These are phyloP conservation scores for Miamiensis avidus DNA, from an alignment of 169 alveolate genomes.

Conservation along the genomic window DNA sequence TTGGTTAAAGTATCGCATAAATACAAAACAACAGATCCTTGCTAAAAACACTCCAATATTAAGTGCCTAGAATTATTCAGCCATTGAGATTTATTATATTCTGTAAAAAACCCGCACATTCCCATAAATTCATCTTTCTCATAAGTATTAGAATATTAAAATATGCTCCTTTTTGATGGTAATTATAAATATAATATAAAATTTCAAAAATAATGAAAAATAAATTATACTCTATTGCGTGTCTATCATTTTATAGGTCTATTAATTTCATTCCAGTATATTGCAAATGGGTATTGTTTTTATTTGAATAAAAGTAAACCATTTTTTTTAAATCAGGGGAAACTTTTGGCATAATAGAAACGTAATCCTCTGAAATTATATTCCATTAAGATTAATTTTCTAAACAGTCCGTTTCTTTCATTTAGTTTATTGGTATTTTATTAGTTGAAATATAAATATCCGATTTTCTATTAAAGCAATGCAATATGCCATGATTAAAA, in stretches of 20 bases:
- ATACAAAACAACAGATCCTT: neutral
- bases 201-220: neutral
- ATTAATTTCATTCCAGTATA: conserved; percentile 1
- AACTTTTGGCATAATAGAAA: neutral
- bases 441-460: neutral
- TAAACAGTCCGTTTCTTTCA: neutral
- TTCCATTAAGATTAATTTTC: neutral
- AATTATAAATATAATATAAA: neutral
- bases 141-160: neutral
- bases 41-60: neutral
- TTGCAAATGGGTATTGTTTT: neutral
- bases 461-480: neutral
- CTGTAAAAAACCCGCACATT: neutral
- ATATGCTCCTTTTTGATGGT: neutral
- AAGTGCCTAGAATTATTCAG: conserved; percentile 1
- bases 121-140: conserved; percentile 12
- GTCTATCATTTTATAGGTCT: neutral
- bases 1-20: neutral
- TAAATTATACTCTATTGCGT: too few relatives aligned
- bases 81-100: neutral
- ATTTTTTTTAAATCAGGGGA: conserved; percentile 11
- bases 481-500: neutral
- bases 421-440: neutral
- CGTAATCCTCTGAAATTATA: neutral
- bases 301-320: neutral